Base-by-base conservation (phyloP, 176 grass and related monocot genomes). In the Thinopyrum elongatum region DNA sequence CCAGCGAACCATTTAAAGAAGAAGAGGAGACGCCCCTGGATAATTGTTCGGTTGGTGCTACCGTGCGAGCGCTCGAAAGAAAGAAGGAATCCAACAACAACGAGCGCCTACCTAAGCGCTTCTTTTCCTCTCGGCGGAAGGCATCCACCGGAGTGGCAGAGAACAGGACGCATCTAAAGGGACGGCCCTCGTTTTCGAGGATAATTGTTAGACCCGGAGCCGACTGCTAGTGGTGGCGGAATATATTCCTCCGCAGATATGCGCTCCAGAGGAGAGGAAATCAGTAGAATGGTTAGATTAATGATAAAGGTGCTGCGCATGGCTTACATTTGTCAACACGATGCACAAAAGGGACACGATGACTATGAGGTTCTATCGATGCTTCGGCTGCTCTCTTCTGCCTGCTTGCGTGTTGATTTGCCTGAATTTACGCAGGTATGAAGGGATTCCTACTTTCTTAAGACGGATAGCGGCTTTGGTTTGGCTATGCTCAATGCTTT, bases 131-230 rank as follows among this genome's bases (percentile, higher is more conserved):
- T 87, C 61, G 3, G 26, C 28, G 68, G 61, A 84, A 84, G 66
- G 89, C 89, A 86, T 79, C 89, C 16, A 53, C 49, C 49, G 49
- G 49, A 7, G 49, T 2, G 49, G 49, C 16, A 53, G 16, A 4
- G 64, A 53, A 86, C 88, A 39, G 17, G 31, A 42, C 64, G 57
- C 51, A 33, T 38, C 42, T 47, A 87, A 91, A 87, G 89, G 89
- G 76, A 21, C 75, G 85, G 89, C 83, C 89, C 89, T 87, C 76
- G 76, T 91, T 91, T 84, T 87, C 89, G 85, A 59, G 75, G 89
- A 84, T 61, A 83, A 36, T 76, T 76, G 28, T 7, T 76, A 36
- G 76, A 15, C 72, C 44, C 44, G 4, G 44, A 47, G 44, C 42
- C 44, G 44, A 14, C 42, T 44, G 12, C 3, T 15, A 76, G 85